A percentile compares a stretch with the other conserved stretches of the same genome.
Evolutionary conservation across 2,329 filamentous ascomycete genomes (phyloP).

Genomic region (Cercospora zeae-maydis): DNA sequence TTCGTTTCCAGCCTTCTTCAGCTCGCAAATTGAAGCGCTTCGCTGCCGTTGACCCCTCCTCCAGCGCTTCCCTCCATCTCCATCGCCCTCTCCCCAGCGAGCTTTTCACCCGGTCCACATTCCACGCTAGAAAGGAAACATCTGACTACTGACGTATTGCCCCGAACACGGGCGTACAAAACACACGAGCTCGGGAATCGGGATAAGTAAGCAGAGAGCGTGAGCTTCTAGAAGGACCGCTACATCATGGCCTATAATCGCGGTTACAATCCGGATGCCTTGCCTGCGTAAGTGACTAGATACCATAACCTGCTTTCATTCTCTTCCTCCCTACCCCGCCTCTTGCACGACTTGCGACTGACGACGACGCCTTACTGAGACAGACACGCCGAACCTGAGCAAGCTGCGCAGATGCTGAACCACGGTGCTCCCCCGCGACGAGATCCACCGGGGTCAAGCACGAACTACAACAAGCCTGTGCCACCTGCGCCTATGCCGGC

Average conservation of each 20-base stretch:
- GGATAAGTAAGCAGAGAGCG: background rate
- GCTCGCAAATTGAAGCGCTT: background rate
- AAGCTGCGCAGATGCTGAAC: slow-evolving; percentile 45
- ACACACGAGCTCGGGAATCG: background rate
- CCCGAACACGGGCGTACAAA: background rate
- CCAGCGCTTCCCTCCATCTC: background rate
- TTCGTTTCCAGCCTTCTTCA: background rate
- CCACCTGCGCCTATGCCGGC: slow-evolving; percentile 38
- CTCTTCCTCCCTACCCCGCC: slow-evolving; percentile 8
- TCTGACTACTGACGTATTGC: slow-evolving; percentile 1
- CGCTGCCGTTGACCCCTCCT: background rate
- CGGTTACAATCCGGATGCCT: slow-evolving; percentile 87
- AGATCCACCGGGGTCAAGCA: slow-evolving; percentile 35
- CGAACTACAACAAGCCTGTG: slow-evolving; percentile 44
- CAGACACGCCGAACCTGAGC: slow-evolving; percentile 72
- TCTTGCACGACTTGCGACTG: slow-evolving; percentile 11
- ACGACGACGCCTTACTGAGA: slow-evolving; percentile 22
- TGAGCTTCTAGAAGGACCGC: slow-evolving; percentile 9
- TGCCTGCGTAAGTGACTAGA: slow-evolving; percentile 69
- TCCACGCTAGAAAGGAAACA: background rate
- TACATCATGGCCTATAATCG: slow-evolving; percentile 83
- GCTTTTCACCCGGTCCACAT: background rate
- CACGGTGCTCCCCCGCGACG: slow-evolving; percentile 25
- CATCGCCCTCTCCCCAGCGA: background rate
- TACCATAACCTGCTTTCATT: slow-evolving; percentile 5